Base-by-base conservation (phyloP, 306 rosid species). In the Prinsepia uniflora region DNA sequence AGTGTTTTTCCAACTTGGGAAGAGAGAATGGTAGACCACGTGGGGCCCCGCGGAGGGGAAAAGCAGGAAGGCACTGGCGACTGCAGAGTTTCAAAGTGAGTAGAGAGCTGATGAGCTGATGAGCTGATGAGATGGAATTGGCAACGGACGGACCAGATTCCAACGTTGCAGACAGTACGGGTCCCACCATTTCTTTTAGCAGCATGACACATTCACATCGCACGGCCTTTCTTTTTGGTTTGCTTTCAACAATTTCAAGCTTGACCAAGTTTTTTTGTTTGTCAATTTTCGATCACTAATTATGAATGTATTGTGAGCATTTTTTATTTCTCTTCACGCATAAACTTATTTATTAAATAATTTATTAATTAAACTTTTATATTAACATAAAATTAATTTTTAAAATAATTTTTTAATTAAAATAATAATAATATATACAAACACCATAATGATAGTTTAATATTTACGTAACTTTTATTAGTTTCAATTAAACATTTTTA, bases 141-240 rank as follows among this genome's bases (percentile, higher is more conserved):
- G 24, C 44, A 39, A 6, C 42, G 7, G 18, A 3, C 11, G 12
- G 15, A 24, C 30, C 1, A 74, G 57, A 53, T 64, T 74, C 65
- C 47, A 3, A 1, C 10, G 5, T 41, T 24, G 30, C 30, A 1
- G 13, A 52, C 20, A 3, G 52, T 15, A 45, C 8, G 24, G 52
- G 58, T 12, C 71, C 75, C 75, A 17, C 75, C 82, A 70, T 58
- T 22, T 2, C 17, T 58, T 66, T 57, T 67, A 65, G 81, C 48
- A 53, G 77, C 73, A 5, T 42, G 34, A 47, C 76, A 10, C 66
- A 30, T 75, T 68, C 59, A 9, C 56, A 75, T 70, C 76, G 10
- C 53, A 0, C 13, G 7, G 15, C 46, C 6, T 34, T 4, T 22
- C 0, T 6, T 43, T 5, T 15, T 66, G 4, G 11, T 34, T 63